Conservation (phyloP, 2,329 filamentous ascomycete genomes). For the Chrysosphaeria jannelii region DNA sequence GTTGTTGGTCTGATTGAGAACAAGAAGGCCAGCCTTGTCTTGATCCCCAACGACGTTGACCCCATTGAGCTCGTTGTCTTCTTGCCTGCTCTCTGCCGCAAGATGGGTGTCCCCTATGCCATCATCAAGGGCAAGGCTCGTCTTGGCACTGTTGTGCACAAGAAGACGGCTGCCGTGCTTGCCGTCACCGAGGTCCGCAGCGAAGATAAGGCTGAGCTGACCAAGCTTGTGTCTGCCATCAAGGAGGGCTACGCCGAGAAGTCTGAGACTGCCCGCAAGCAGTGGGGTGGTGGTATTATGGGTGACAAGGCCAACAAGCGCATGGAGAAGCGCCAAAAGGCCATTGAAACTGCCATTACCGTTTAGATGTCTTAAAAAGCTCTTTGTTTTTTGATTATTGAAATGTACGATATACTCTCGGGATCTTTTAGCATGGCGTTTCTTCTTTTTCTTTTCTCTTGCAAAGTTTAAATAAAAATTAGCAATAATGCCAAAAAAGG, state of each 20-base stretch:
- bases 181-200: conserved; percentile 88
- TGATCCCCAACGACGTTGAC: conserved; percentile 98
- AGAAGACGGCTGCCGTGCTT: conserved; percentile 97
- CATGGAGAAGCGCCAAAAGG: conserved; percentile 73
- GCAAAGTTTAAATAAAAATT: too few species aligned
- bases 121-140: conserved; percentile 99
- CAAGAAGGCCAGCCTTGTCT: conserved; percentile 96
- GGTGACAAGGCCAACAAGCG: conserved; percentile 65
- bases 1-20: conserved; percentile 92
- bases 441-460: too few species aligned
- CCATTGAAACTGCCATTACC: conserved; percentile 83
- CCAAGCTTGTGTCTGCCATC: conserved; percentile 84
- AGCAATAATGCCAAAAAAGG: too few species aligned
- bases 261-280: conserved; percentile 67
- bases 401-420: too few species aligned
- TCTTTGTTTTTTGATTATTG: too few species aligned
- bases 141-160: conserved; percentile 96
- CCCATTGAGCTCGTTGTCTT: conserved; percentile 98
- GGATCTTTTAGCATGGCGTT: too few species aligned
- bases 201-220: conserved; percentile 94
- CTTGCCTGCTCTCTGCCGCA: conserved; percentile 94
- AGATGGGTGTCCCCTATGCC: conserved; percentile 99
- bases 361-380: conserved; percentile 40
- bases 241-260: conserved; percentile 97
- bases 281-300: conserved; percentile 99